A percentile compares a stretch with the other conserved stretches of the same genome.
These are phyloP conservation scores for Arabis hirsuta DNA, from an alignment of 345 rosid species.

Conservation along the genomic window DNA sequence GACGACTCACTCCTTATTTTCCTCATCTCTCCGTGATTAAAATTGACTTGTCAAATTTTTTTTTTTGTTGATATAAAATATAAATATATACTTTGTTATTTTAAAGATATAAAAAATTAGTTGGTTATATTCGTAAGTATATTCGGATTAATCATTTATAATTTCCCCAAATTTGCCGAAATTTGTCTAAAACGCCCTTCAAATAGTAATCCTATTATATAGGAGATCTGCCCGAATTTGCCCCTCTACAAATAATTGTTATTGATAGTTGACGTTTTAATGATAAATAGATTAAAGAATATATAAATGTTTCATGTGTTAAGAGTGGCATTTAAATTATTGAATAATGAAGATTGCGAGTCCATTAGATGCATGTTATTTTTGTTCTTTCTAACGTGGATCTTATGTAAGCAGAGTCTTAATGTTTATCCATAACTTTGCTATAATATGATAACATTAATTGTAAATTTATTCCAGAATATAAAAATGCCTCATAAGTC, in stretches of 20 bases:
- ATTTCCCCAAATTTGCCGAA: background rate
- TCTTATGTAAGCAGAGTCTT: conserved; percentile 28
- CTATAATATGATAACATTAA: background rate
- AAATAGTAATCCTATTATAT: too few relatives aligned
- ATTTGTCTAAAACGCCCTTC: background rate
- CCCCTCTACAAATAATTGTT: background rate
- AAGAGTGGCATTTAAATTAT: background rate
- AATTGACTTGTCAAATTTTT: conserved; percentile 22
- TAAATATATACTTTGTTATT: background rate
- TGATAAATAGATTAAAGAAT: background rate
- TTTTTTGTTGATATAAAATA: background rate
- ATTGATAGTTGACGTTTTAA: background rate
- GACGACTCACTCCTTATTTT: conserved; percentile 30
- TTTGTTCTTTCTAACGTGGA: conserved; percentile 28
- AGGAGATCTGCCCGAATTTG: background rate
- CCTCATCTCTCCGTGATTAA: conserved; percentile 26
- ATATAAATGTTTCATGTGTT: background rate
- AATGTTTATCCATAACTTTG: conserved; percentile 29
- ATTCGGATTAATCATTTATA: conserved; percentile 18
- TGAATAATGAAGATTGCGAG: background rate
- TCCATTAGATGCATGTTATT: background rate
- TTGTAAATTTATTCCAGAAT: background rate
- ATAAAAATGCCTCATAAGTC: background rate
- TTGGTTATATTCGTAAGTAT: conserved; percentile 21
- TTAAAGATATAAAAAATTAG: background rate